Conservation (phyloP, 2,329 filamentous ascomycete species). For the Truncatella angustata region DNA sequence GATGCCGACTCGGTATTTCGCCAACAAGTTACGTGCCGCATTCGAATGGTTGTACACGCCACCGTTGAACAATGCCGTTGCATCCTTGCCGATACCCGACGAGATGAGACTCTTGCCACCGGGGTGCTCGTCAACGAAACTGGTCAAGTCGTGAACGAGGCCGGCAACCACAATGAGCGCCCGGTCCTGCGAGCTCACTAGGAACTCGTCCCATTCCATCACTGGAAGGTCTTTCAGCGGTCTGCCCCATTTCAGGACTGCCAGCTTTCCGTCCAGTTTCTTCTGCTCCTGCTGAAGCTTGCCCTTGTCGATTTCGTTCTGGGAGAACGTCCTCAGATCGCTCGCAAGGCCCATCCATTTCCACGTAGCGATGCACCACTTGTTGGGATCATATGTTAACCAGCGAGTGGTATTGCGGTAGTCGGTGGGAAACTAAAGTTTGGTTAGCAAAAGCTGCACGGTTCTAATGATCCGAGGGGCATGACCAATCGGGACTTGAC, state of each 20-base stretch:
- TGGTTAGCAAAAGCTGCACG: background rate
- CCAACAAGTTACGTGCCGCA: slow-evolving; percentile 62
- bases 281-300: slow-evolving; percentile 64
- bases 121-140: slow-evolving; percentile 64
- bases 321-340: slow-evolving; percentile 86
- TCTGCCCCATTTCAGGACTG: slow-evolving; percentile 60
- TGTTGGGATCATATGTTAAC: slow-evolving; percentile 90
- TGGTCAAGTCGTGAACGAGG: slow-evolving; percentile 59
- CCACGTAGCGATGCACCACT: slow-evolving; percentile 84
- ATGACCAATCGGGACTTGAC: no score
- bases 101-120: slow-evolving; percentile 64
- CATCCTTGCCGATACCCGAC: slow-evolving; percentile 61
- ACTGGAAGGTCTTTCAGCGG: slow-evolving; percentile 51
- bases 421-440: slow-evolving; percentile 73
- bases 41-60: slow-evolving; percentile 65
- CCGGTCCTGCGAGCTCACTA: slow-evolving; percentile 48
- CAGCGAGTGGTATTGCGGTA: slow-evolving; percentile 91
- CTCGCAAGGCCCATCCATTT: slow-evolving; percentile 82
- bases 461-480: background rate
- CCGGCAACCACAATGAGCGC: slow-evolving; percentile 54
- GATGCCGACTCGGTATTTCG: slow-evolving; percentile 62
- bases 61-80: slow-evolving; percentile 67
- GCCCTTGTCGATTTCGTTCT: slow-evolving; percentile 77
- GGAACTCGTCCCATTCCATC: slow-evolving; percentile 63
- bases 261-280: slow-evolving; percentile 61